Evolutionary conservation across 352 stramenopile species (phyloP).

Genomic region (Phytopythium kandeliae): DNA sequence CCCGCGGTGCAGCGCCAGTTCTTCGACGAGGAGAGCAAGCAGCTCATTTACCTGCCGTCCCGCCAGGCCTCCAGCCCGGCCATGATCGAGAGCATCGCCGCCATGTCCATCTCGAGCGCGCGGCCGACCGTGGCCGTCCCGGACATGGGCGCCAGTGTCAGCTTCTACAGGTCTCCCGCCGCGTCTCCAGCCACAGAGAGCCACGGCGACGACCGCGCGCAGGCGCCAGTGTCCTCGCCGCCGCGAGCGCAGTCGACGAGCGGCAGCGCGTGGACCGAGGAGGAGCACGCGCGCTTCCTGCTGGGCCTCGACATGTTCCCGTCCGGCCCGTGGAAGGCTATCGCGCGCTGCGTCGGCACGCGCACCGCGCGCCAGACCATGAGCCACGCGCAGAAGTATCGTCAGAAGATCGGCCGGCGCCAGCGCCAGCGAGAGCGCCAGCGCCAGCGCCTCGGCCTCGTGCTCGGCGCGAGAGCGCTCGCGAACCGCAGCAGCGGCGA

Average conservation of each 20-base stretch:
- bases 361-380: conserved; percentile 44
- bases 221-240: background rate
- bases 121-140: background rate
- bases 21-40: conserved; percentile 26
- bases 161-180: background rate
- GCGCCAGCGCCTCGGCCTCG: conserved; percentile 2
- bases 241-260: conserved; percentile 11
- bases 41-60: conserved; percentile 24
- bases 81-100: conserved; percentile 3
- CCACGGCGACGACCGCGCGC: background rate
- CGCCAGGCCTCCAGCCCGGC: conserved; percentile 2
- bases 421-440: conserved; percentile 13
- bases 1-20: conserved; percentile 25
- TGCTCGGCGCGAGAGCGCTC: background rate
- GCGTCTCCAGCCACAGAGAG: background rate
- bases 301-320: conserved; percentile 41
- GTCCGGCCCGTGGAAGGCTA: conserved; percentile 36
- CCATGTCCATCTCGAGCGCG: conserved; percentile 2
- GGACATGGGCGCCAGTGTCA: background rate
- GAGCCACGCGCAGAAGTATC: conserved; percentile 56
- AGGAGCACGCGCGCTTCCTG: conserved; percentile 47
- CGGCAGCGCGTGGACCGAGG: conserved; percentile 29
- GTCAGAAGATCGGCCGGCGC: conserved; percentile 39
- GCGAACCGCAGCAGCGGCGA: background rate
- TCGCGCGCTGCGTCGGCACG: conserved; percentile 37